These are phyloP conservation scores for Fraxinus angustifolia DNA, from an alignment of 305 asterid species.

Conservation along the genomic window DNA sequence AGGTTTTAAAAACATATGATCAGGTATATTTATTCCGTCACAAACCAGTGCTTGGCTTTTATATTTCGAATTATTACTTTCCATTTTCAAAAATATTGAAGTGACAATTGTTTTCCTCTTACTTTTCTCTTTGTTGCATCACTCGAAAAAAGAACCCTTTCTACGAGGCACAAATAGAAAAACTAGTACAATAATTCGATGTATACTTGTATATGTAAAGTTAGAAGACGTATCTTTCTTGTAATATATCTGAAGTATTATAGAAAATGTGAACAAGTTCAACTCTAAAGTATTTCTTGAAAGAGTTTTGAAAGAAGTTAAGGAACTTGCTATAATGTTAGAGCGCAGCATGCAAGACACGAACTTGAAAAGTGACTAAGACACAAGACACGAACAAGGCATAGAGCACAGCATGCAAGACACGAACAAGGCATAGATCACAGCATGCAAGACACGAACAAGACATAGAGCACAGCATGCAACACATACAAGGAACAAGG, in stretches of 20 bases:
- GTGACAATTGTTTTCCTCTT: not conserved
- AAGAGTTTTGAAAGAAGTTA: not conserved
- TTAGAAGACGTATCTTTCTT: not conserved
- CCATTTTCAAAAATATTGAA: not conserved
- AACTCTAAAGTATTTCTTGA: not conserved
- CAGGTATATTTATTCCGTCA: not conserved
- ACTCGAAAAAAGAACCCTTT: not conserved
- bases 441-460: not conserved
- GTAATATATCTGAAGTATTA: not conserved
- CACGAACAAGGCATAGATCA: not conserved
- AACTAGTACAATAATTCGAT: not conserved
- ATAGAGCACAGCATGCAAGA: too few species aligned
- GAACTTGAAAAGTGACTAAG: too few species aligned
- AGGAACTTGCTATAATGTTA: not conserved
- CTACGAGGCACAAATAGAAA: not conserved
- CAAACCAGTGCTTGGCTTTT: not conserved
- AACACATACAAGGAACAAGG: not conserved
- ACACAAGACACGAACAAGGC: too few species aligned
- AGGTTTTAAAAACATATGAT: not conserved
- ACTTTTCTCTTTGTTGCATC: not conserved
- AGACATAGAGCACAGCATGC: not conserved
- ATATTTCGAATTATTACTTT: not conserved
- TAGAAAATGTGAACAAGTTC: not conserved
- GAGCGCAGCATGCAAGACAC: not conserved
- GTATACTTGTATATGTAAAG: not conserved